Base-by-base conservation (phyloP, 1,139 yeast species). In the Hanseniaspora uvarum region DNA sequence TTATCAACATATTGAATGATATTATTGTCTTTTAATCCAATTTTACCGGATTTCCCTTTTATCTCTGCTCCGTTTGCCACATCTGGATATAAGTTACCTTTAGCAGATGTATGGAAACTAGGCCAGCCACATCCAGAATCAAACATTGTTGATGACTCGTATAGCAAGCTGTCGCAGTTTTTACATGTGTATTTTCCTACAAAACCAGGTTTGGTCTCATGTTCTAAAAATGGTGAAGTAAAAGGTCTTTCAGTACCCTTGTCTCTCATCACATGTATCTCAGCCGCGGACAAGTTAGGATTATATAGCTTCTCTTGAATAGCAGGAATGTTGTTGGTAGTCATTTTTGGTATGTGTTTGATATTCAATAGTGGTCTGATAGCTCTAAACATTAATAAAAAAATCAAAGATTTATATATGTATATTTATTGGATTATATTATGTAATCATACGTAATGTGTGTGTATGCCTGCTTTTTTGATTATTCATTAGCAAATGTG, bases 121-220 rank as follows among this genome's bases (percentile, higher is more conserved):
- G 98, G 98, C 98, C 98, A 92, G 2, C 98, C 98, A 68, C 98
- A 92, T 55, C 87, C 88, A 21, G 95, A 79, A 56, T 83, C 80
- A 62, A 94, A 92, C 69, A 92, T 92, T 14, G 96, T 77, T 46
- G 75, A 73, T 36, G 95, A 81, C 58, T 76, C 76, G 68, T 92
- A 92, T 40, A 92, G 70, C 8, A 96, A 95, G 48, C 77, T 72
- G 50, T 74, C 76, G 66, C 98, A 92, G 11, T 83, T 97, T 0
- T 84, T 96, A 70, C 99, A 92, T 55, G 73, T 72, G 65, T 87
- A 92, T 5, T 77, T 71, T 0, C 96, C 97, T 1, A 63, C 60
- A 19, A 43, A 21, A 1, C 47, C 47, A 10, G 38, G 24, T 21
- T 50, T 2, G n/a, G 45, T 38, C 19, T 50, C 45, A 8, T 34